A percentile compares a stretch with the other conserved stretches of the same genome.
Evolutionary conservation across 208 protist genomes (phyloP).

Genomic region (Leishmania tarentolae): DNA sequence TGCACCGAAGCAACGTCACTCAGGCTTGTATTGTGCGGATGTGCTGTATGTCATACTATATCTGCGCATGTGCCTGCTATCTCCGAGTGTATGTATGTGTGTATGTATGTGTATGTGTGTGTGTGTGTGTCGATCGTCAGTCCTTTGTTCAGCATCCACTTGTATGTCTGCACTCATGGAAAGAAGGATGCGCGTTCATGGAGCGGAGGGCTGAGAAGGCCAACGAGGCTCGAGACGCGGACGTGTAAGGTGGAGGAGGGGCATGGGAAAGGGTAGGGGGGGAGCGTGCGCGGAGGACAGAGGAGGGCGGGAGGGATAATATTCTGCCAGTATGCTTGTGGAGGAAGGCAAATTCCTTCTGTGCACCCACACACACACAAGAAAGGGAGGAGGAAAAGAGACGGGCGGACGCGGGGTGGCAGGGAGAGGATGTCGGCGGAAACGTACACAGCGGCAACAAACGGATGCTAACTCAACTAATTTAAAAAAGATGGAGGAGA

Average conservation of each 20-base stretch:
- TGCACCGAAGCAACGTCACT: not conserved
- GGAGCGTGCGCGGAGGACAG: not conserved
- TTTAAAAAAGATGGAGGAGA: not conserved
- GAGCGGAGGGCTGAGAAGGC: not conserved
- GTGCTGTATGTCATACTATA: not conserved
- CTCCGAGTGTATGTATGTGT: not conserved
- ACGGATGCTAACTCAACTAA: not conserved
- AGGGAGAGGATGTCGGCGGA: not conserved
- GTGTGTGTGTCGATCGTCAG: not conserved
- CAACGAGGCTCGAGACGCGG: not conserved
- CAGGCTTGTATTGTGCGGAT: not conserved
- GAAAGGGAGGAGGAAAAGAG: not conserved
- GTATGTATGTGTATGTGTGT: not conserved
- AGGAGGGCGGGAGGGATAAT: not conserved
- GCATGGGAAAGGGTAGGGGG: not conserved
- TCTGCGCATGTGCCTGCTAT: not conserved
- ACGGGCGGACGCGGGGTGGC: not conserved
- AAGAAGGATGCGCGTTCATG: not conserved
- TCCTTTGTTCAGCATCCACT: not conserved
- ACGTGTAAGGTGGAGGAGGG: not conserved
- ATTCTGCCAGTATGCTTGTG: not conserved
- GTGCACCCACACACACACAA: not conserved
- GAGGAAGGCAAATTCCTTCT: not conserved
- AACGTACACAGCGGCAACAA: not conserved
- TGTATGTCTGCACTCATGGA: not conserved